Percentiles rank a stretch among this genome's conserved stretches.
phyloP scores from a whole-genome alignment of 2,329 filamentous ascomycete species.

The Paecilomyces formosus region DNA sequence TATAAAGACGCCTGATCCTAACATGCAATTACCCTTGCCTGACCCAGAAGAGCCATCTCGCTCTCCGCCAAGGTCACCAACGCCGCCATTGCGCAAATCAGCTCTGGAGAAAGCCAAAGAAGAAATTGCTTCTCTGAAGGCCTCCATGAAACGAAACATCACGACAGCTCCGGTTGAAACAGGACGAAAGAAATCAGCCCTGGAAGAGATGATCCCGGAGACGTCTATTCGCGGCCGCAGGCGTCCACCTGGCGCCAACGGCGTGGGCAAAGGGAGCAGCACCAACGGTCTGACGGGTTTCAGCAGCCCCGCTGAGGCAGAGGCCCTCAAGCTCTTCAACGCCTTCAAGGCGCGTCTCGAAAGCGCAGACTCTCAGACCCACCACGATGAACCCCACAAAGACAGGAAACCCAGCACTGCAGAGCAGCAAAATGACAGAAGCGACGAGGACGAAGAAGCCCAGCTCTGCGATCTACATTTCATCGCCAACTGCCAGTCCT shows the following conservation, averaged over 20 bases:
- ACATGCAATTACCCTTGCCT: conserved; percentile 37
- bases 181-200: conserved; percentile 36
- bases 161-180: conserved; percentile 23
- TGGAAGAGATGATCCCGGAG: conserved; percentile 42
- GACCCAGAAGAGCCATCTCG: conserved; percentile 36
- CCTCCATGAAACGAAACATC: conserved; percentile 40
- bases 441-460: conserved; percentile 54
- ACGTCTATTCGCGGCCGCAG: conserved; percentile 40
- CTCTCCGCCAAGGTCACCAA: conserved; percentile 17
- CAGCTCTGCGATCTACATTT: conserved; percentile 89
- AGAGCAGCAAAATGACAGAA: conserved; percentile 3
- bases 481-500: conserved; percentile 90
- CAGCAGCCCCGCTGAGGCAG: conserved; percentile 50
- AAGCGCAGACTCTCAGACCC: conserved; percentile 20
- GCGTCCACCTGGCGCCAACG: conserved; percentile 27
- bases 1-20: conserved; percentile 33
- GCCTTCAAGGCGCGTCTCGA: conserved; percentile 75
- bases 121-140: conserved; percentile 38
- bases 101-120: conserved; percentile 36
- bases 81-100: conserved; percentile 25
- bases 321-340: conserved; percentile 63
- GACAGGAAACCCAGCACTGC: conserved; percentile 4
- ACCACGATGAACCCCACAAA: conserved; percentile 7
- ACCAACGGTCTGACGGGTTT: conserved; percentile 50
- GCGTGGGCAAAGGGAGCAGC: conserved; percentile 29